phyloP scores from a whole-genome alignment of 2,329 filamentous ascomycete genomes.

The Aspergillus terreus region DNA sequence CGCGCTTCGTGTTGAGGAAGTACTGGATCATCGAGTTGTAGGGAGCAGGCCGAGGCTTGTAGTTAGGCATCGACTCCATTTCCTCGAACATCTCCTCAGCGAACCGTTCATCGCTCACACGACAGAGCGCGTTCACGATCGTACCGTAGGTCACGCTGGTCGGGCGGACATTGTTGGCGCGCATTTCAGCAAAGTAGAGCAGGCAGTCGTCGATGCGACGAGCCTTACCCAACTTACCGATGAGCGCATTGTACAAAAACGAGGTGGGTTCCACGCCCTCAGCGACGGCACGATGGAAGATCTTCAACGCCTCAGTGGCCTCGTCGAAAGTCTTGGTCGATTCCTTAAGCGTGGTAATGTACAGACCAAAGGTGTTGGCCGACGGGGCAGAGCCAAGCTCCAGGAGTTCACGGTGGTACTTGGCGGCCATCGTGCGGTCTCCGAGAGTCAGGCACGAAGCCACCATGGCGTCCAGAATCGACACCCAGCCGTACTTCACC shows the following conservation, averaged over 20 bases:
- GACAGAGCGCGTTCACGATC: slow-evolving; percentile 94
- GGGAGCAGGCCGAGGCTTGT: slow-evolving; percentile 93
- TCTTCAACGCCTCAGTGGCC: slow-evolving; percentile 92
- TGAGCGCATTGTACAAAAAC: slow-evolving; percentile 96
- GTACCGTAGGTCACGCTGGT: slow-evolving; percentile 98
- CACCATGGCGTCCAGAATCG: slow-evolving; percentile 94
- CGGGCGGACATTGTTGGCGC: slow-evolving; percentile 82
- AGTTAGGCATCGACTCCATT: slow-evolving; percentile 98
- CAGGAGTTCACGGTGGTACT: slow-evolving; percentile 87
- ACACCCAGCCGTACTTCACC: slow-evolving; percentile 93
- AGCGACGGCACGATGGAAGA: slow-evolving; percentile 88
- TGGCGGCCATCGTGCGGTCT: slow-evolving; percentile 73
- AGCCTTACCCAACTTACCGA: slow-evolving; percentile 96
- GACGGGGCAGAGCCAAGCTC: slow-evolving; percentile 88
- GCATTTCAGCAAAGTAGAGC: slow-evolving; percentile 98
- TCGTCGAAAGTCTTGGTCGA: slow-evolving; percentile 97
- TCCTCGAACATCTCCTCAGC: slow-evolving; percentile 97
- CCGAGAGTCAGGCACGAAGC: slow-evolving; percentile 82
- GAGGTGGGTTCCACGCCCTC: slow-evolving; percentile 95
- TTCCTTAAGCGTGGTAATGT: slow-evolving; percentile 98
- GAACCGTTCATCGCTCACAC: slow-evolving; percentile 95
- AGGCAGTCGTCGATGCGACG: slow-evolving; percentile 97
- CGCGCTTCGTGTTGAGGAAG: slow-evolving; percentile 95
- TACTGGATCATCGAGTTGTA: slow-evolving; percentile 99
- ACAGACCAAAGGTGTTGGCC: slow-evolving; percentile 95